A percentile compares a stretch with the other conserved stretches of the same genome.
These are phyloP conservation scores for Venturia oleaginea DNA, from an alignment of 2,329 filamentous ascomycete genomes.

Conservation along the genomic window DNA sequence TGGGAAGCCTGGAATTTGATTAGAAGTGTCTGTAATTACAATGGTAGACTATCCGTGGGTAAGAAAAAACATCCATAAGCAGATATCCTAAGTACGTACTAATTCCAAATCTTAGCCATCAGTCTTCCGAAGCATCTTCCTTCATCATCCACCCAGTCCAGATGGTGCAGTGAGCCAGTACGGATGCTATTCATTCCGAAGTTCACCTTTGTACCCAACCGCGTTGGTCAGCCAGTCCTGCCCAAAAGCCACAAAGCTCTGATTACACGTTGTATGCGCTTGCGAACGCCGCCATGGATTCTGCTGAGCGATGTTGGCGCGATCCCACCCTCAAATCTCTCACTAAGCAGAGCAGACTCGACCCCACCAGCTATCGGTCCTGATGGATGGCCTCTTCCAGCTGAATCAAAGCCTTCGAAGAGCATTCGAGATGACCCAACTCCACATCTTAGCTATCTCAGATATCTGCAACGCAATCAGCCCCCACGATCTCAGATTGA, in stretches of 20 bases:
- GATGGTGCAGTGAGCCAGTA: slow-evolving; percentile 56
- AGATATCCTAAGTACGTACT: background rate
- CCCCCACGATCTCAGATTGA: slow-evolving; percentile 55
- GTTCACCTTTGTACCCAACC: slow-evolving; percentile 48
- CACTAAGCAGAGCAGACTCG: slow-evolving; percentile 42
- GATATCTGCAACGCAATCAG: slow-evolving; percentile 76
- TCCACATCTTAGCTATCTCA: slow-evolving; percentile 70
- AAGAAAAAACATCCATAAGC: slow-evolving; percentile 34
- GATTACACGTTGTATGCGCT: slow-evolving; percentile 48
- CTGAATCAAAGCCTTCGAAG: slow-evolving; percentile 28
- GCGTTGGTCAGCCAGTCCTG: slow-evolving; percentile 49
- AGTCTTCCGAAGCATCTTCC: slow-evolving; percentile 52
- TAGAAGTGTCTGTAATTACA: slow-evolving; percentile 77
- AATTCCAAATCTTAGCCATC: slow-evolving; percentile 35
- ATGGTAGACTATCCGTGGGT: slow-evolving; percentile 73
- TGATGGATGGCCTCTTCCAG: slow-evolving; percentile 9
- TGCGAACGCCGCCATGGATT: slow-evolving; percentile 51
- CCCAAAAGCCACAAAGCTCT: slow-evolving; percentile 49
- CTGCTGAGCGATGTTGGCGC: slow-evolving; percentile 48
- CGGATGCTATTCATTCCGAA: slow-evolving; percentile 46
- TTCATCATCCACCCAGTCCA: slow-evolving; percentile 44
- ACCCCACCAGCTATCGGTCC: slow-evolving; percentile 53
- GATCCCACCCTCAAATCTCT: slow-evolving; percentile 35
- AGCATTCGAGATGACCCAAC: slow-evolving; percentile 44
- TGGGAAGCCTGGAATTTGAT: slow-evolving; percentile 96